Conservation (phyloP, 164 flowering plant species). For the Buxus sempervirens region DNA sequence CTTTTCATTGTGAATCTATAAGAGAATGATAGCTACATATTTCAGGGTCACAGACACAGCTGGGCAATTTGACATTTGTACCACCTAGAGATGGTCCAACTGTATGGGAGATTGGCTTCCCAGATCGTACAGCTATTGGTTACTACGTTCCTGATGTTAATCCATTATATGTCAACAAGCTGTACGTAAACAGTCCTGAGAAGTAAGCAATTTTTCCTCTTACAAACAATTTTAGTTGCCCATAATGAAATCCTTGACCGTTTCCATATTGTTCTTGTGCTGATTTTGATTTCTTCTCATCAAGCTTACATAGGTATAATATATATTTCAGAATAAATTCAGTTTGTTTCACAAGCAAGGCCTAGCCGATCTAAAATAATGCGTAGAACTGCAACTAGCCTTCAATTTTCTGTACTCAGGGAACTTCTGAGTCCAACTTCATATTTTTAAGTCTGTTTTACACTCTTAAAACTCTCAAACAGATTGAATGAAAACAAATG, state of each 20-base stretch:
- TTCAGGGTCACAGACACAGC: conserved; percentile 35
- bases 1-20: not conserved
- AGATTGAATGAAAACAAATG: too few relatives aligned
- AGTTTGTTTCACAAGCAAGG: not conserved
- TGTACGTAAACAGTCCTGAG: conserved; percentile 39
- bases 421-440: too few relatives aligned
- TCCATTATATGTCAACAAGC: conserved; percentile 42
- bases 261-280: not conserved
- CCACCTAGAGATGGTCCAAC: conserved; percentile 56
- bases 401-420: too few relatives aligned
- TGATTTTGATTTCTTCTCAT: not conserved
- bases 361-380: not conserved
- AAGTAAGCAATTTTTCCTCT: conserved; percentile 28
- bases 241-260: not conserved
- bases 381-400: not conserved
- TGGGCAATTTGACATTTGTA: conserved; percentile 35
- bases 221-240: not conserved
- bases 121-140: conserved; percentile 48
- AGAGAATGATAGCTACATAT: not conserved
- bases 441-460: too few relatives aligned
- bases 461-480: too few relatives aligned
- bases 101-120: conserved; percentile 57
- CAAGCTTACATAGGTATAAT: not conserved
- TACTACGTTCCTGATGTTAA: conserved; percentile 51
- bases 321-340: too few relatives aligned